These are phyloP conservation scores for Chalaropsis thielavioides DNA, from an alignment of 2,329 filamentous ascomycete species.

Conservation along the genomic window DNA sequence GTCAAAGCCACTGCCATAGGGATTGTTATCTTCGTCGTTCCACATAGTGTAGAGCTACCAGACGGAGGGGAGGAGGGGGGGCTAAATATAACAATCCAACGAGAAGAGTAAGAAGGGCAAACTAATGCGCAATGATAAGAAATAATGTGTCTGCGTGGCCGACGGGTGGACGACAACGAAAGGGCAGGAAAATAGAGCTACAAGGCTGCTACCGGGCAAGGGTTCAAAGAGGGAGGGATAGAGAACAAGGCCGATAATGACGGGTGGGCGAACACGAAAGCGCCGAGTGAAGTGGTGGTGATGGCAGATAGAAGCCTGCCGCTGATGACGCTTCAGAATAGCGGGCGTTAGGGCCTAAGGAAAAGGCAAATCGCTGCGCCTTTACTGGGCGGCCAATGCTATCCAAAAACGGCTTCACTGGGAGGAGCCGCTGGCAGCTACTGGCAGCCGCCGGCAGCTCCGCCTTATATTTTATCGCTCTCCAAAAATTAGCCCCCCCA, in stretches of 20 bases:
- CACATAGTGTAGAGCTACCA: constrained; percentile 48
- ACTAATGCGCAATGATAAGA: background rate
- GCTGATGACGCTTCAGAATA: background rate
- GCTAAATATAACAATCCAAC: background rate
- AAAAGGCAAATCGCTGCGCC: background rate
- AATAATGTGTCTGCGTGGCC: background rate
- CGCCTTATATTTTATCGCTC: background rate
- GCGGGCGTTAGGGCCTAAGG: background rate
- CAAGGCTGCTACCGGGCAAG: background rate
- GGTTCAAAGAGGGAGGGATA: background rate
- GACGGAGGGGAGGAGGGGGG: background rate
- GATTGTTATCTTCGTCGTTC: constrained; percentile 99
- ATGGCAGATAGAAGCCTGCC: background rate
- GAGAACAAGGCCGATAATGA: background rate
- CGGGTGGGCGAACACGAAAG: background rate
- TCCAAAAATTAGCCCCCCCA: background rate
- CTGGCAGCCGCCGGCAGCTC: too few relatives aligned
- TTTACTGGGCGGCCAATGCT: background rate
- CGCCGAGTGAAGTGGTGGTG: background rate
- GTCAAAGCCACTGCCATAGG: constrained; percentile 82
- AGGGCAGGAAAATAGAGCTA: background rate
- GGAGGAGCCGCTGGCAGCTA: too few relatives aligned
- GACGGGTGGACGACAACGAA: background rate
- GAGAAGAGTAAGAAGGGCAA: background rate
- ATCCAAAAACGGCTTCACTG: background rate